Base-by-base conservation (phyloP, 139 green algal genomes). In the Eudorina sp. region DNA sequence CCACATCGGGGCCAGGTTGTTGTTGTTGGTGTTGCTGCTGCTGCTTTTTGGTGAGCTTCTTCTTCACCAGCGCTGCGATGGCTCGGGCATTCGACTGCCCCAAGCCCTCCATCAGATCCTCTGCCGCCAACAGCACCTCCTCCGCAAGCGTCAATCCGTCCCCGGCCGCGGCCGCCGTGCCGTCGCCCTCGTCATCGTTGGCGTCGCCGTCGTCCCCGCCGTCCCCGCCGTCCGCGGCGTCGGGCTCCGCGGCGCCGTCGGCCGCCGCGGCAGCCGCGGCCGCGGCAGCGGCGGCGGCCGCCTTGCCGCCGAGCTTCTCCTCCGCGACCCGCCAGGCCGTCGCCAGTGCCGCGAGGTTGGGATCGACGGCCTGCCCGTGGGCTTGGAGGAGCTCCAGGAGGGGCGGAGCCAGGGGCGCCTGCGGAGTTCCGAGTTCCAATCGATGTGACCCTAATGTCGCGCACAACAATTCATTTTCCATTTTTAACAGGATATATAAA, bases 301-400 rank as follows among this genome's bases (percentile, higher is more conserved):
- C 91, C 70, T 90, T 84, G 43, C 51, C 75, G 9, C 77, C 87
- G 14, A 93, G 87, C 40, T 82, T 82, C 36, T 69, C 73, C n/a
- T 89, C 83, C 29, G 75, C 93, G 31, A 81, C 74, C 34, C 84
- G 86, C 86, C 94, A 98, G 1, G 96, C 93, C 19, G 96, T 89
- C n/a, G 91, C 94, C 73, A 98, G 90, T 40, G 81, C 80, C 3
- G 93, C 40, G 41, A 98, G 89, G 90, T 98, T 97, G 66, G 96
- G 96, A 85, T 98, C 96, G 4, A 97, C 53, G 0, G 92, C 29
- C 87, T 98, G 96, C 7, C 75, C 81, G 85, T 96, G 94, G 25
- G 92, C 66, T 46, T 92, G 23, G 60, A 98, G 94, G 69, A 98
- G 92, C 4, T 90, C 43, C 34, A 97, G 68, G 41, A 98, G 58